Base-by-base conservation (phyloP, 257 asterid species). In the Salvia rosmarinus region DNA sequence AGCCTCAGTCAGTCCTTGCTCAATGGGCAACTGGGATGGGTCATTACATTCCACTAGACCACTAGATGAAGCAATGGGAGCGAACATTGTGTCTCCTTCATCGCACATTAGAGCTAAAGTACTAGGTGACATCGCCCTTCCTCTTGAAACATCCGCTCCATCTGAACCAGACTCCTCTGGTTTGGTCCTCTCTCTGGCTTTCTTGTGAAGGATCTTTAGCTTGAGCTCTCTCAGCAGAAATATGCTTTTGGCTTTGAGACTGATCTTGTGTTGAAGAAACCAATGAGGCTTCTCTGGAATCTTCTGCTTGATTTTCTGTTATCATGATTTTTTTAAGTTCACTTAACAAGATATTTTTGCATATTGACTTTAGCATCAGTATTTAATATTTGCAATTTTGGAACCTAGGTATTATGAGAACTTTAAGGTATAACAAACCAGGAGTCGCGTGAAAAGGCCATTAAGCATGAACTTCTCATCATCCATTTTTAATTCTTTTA, bases 41-140 rank as follows among this genome's bases (percentile, higher is more conserved):
- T 64, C 73, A 61, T 73, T 81, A 51, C 80, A 83, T 66, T 73
- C 85, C 50, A 43, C 81, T 54, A 80, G 70, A 17, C 85, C 86
- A 82, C 84, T 83, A 7, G 85, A 68, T 70, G 92, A 77, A 86
- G 84, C 71, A 76, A 72, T 73, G 46, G 87, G 40, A 73, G 87
- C 39, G 77, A 90, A 93, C 87, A 90, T 80, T 6, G 92, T 72
- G 71, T 89, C 96, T 78, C 82, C 86, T 81, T 95, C 99, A 46
- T 95, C 97, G 21, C 99, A 95, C 98, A 95, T 89, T 75, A 95
- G 84, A 68, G 99, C 99, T 81, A 91, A 81, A 19, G 98, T 95
- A 77, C 95, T 91, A 12, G 98, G 99, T 63, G 99, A 95, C 95
- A 85, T 83, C 37, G 98, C 95, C 75, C 95, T 80, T 76, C 85